phyloP scores from a whole-genome alignment of 805 yeast genomes.

The Ogataea ganodermae region DNA sequence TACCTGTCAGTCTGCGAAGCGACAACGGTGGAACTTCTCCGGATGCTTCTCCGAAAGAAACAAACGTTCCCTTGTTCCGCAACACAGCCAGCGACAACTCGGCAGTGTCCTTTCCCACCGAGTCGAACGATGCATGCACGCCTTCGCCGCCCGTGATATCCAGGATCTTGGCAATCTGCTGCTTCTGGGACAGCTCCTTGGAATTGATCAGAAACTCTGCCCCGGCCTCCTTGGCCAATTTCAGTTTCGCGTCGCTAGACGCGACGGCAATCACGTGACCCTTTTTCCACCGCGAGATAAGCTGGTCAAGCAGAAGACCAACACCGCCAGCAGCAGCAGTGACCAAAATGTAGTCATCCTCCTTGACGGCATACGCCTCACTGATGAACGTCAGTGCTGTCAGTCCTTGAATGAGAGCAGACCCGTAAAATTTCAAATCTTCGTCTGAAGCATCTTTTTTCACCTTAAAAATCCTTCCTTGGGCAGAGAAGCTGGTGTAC shows the following conservation, averaged over 20 bases:
- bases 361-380: conserved; percentile 65
- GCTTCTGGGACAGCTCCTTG: conserved; percentile 43
- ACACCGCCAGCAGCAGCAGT: conserved; percentile 98
- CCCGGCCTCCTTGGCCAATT: conserved; percentile 66
- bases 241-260: conserved; percentile 71
- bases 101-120: conserved; percentile 78
- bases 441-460: conserved; percentile 51
- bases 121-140: conserved; percentile 68
- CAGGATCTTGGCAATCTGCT: conserved; percentile 52
- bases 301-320: conserved; percentile 70
- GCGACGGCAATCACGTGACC: conserved; percentile 86
- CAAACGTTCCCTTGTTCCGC: conserved; percentile 71
- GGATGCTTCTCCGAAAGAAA: conserved; percentile 82
- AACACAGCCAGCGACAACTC: conserved; percentile 61
- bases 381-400: conserved; percentile 74
- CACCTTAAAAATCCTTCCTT: conserved; percentile 46
- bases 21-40: conserved; percentile 80
- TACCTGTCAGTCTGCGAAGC: conserved; percentile 51
- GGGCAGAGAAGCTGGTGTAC: conserved; percentile 53
- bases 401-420: conserved; percentile 66
- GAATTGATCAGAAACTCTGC: conserved; percentile 72
- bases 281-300: conserved; percentile 55
- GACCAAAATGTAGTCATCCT: conserved; percentile 71
- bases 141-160: conserved; percentile 69
- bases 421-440: conserved; percentile 56